Evolutionary conservation across 495 filamentous ascomycete species (phyloP), one percentile per base, ranked within the genome.

Genomic region (Podospora anserina): DNA sequence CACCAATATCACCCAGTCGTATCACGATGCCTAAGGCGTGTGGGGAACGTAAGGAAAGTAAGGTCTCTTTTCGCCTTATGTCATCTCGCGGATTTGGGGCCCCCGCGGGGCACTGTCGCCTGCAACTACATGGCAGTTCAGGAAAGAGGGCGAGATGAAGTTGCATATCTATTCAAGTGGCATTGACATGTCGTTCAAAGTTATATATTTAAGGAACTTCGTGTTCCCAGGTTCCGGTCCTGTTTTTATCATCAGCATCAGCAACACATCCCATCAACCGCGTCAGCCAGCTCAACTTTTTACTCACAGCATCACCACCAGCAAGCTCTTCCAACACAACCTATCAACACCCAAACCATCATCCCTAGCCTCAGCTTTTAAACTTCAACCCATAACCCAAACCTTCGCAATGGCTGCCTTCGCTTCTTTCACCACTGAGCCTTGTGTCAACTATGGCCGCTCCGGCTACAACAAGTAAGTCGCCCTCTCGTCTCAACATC

Each of bases 391-490:
- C 59, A 5, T 39, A 65, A 57, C 16, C 61, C 44, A 54, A 70
- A 69, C 32, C 34, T 72, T 71, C 69, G 61, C 77, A 82, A 83
- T 82, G 82, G 82, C 78, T 68, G 80, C 72, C 70, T 72, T 73
- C 65, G 63, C 75, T 73, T 49, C 39, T 49, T 76, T 72, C 72
- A 69, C 72, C 72, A 68, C 70, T 68, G 77, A 74, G 70, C 69
- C 84, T 79, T 86, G 86, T 71, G 86, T 87, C 70, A 88, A 82
- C 68, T 87, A 85, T 75, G 82, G 81, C 68, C 82, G 82, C 69
- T 80, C 78, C 44, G 82, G 82, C 53, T 84, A 84, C 77, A 84
- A 83, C 76, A 82, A 82, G 72, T 74, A 56, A 64, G 74, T 68
- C 0, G 3, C 53, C 58, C 69, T 69, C 56, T n/a, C 55, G 7